Evolutionary conservation across 2,329 filamentous ascomycete genomes (phyloP).

Genomic region (Ophidiomyces ophidiicola): DNA sequence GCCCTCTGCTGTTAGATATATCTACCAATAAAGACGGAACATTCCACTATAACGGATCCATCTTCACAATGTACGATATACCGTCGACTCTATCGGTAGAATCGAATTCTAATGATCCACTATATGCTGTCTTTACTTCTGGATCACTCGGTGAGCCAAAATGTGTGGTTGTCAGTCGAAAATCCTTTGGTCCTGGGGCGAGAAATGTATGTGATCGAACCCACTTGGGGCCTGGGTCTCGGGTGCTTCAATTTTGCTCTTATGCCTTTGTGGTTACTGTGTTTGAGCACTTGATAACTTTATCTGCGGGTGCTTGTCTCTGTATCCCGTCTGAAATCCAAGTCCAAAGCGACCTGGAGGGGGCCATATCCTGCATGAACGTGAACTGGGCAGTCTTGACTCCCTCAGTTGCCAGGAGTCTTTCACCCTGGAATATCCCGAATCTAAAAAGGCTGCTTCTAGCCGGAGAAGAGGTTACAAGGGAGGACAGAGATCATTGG

Average conservation of each 20-base stretch:
- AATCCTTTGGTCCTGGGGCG: constrained; percentile 40
- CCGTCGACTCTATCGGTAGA: too few species aligned
- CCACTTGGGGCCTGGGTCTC: constrained; percentile 22
- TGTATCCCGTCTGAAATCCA: constrained; percentile 33
- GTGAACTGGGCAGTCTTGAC: constrained; percentile 45
- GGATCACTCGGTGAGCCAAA: constrained; percentile 27
- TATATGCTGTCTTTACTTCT: constrained; percentile 33
- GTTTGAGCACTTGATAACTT: constrained; percentile 23
- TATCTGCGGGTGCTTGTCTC: constrained; percentile 29
- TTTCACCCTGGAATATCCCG: constrained; percentile 27
- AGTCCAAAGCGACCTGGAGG: constrained; percentile 34
- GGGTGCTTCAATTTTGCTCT: constrained; percentile 29
- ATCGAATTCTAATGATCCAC: constrained; percentile 20
- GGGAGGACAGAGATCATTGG: constrained; percentile 25
- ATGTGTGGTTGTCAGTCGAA: constrained; percentile 47
- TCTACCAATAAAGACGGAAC: background rate
- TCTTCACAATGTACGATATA: too few species aligned
- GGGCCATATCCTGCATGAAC: constrained; percentile 35
- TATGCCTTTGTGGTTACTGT: constrained; percentile 34
- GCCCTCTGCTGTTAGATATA: background rate
- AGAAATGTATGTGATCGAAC: constrained; percentile 35
- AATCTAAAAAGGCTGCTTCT: constrained; percentile 26
- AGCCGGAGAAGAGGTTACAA: constrained; percentile 24
- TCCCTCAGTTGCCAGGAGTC: constrained; percentile 37
- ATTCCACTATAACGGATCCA: background rate